Evolutionary conservation across 192 early-diverging fungal species (phyloP), one percentile per base, ranked within the genome.

Genomic region (Backusella luteola): DNA sequence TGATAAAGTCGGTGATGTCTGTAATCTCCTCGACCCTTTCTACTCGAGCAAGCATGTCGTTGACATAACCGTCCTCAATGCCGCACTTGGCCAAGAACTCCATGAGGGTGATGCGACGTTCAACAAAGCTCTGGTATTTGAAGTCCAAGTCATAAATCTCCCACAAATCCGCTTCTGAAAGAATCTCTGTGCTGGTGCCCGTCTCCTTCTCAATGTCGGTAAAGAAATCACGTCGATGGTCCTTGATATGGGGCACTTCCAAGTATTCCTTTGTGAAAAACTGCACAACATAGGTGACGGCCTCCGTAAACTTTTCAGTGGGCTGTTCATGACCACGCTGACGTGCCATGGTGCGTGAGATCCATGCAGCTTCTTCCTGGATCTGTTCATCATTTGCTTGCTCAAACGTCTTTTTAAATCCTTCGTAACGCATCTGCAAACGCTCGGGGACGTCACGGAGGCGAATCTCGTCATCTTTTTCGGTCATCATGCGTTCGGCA

Each of bases 201-300:
- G 69, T 77, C n/a, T 56, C 42, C 66, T 69, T 77, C n/a, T 87
- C 83, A 17, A 73, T 69, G 23, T 56, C 77, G n/a, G 91, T 89
- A 76, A 94, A 91, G 75, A 95, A 92, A 79, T 99, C 97, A 67
- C 93, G 91, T 49, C 95, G 89, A 77, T 98, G 95, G 14, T 87
- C 86, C 39, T 88, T 84, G 74, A 99, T 94, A 78, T 93, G 98
- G 8, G 98, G 98, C 32, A 99, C 95, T 80, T 99, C 98, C 74
- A 89, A 80, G 53, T 93, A 88, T 76, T 98, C 94, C 46, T 88
- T 85, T 34, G 89, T 88, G 66, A 98, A 74, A 75, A 92, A 92
- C 73, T 84, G 83, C 39, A 96, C 87, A 59, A 95, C 90, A 53
- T 88, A 69, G 4, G 53, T 75, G 29, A 82, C 69, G 0, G 81